Evolutionary conservation across 768 basidiomycete genomes (phyloP).

Genomic region (Fibroporia radiculosa): DNA sequence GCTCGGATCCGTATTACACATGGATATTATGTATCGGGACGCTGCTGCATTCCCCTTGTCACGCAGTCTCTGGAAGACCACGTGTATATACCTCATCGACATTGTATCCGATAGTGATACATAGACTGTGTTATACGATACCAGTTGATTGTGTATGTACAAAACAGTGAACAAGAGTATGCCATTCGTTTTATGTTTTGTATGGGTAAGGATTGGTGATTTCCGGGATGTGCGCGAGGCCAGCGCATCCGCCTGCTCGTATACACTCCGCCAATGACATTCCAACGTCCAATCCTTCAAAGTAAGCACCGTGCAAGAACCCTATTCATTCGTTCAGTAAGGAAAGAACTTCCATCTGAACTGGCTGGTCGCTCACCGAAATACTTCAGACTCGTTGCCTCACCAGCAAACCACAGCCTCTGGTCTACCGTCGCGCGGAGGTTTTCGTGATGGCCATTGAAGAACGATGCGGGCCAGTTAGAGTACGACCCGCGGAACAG

Average conservation of each 20-base stretch:
- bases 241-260: conserved; percentile 9
- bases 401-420: conserved; percentile 56
- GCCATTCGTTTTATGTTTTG: not conserved
- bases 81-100: no score
- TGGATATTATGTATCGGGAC: no score
- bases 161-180: not conserved
- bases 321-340: conserved; percentile 10
- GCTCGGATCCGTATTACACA: no score
- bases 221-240: conserved; percentile 16
- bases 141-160: not conserved
- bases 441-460: conserved; percentile 44
- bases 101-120: no score
- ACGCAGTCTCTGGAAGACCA: no score
- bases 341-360: not conserved
- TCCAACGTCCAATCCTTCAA: conserved; percentile 23
- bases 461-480: conserved; percentile 56
- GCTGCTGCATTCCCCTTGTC: no score
- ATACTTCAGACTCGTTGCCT: conserved; percentile 50
- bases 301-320: conserved; percentile 28
- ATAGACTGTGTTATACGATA: no score
- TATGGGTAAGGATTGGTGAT: conserved; percentile 18
- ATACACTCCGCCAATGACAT: conserved; percentile 22
- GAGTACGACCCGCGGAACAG: conserved; percentile 53
- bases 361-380: conserved; percentile 34
- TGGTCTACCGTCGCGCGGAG: conserved; percentile 43